Conservation (phyloP, 2,329 filamentous ascomycete genomes). For the Tricladium varicosporioides region DNA sequence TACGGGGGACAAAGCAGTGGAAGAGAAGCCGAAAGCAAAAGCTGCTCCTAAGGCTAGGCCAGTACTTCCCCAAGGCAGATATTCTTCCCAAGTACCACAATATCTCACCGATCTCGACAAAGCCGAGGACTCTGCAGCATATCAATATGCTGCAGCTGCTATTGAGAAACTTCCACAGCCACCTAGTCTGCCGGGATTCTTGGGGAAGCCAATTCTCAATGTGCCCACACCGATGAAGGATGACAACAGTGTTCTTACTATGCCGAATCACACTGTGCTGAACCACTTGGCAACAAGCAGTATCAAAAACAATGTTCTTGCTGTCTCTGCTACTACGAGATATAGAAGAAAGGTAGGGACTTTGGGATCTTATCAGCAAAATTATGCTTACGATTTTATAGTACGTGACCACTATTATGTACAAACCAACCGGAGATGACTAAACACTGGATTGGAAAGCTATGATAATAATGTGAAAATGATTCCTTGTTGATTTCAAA, state of each 20-base stretch:
- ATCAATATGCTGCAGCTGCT: slow-evolving; percentile 71
- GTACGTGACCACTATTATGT: slow-evolving; percentile 98
- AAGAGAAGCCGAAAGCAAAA: slow-evolving; percentile 26
- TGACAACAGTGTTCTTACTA: slow-evolving; percentile 93
- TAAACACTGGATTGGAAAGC: slow-evolving; percentile 7
- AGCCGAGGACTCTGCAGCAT: slow-evolving; percentile 72
- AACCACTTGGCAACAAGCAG: slow-evolving; percentile 97
- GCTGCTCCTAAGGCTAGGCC: slow-evolving; percentile 51
- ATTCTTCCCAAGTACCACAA: slow-evolving; percentile 73
- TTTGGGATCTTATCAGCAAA: slow-evolving; percentile 2
- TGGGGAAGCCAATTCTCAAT: slow-evolving; percentile 93
- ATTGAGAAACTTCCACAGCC: slow-evolving; percentile 80
- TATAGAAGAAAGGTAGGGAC: slow-evolving; percentile 84
- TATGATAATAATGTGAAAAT: no score
- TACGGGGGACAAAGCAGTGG: no score
- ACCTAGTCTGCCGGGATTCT: slow-evolving; percentile 82
- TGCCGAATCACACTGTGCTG: slow-evolving; percentile 95
- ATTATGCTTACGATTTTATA: slow-evolving; percentile 37
- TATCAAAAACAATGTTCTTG: slow-evolving; percentile 94
- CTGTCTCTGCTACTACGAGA: slow-evolving; percentile 93
- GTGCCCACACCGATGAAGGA: slow-evolving; percentile 91
- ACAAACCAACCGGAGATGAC: slow-evolving; percentile 72
- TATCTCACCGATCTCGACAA: slow-evolving; percentile 87
- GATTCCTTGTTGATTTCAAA: no score
- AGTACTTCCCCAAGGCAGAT: slow-evolving; percentile 56